Evolutionary conservation across 306 rosid genomes (phyloP).

Genomic region (Nissolia schottii): DNA sequence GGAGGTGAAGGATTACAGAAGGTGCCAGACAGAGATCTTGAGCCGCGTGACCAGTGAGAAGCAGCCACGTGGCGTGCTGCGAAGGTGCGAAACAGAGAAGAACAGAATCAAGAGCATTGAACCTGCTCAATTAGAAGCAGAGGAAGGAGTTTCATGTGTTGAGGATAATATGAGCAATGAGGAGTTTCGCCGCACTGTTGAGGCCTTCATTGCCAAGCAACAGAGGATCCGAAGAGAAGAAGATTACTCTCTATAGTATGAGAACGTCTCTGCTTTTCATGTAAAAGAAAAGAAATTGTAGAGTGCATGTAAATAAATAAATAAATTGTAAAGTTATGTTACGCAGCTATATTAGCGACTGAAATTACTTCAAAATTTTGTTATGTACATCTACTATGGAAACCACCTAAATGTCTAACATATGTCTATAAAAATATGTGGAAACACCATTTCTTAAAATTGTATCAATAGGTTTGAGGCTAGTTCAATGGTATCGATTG

Average conservation of each 20-base stretch:
- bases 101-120: slow-evolving; percentile 15
- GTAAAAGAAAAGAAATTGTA: not conserved
- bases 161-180: slow-evolving; percentile 74
- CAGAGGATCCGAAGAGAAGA: slow-evolving; percentile 66
- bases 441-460: no score
- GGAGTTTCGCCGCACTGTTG: slow-evolving; percentile 72
- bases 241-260: slow-evolving; percentile 15
- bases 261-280: not conserved
- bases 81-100: slow-evolving; percentile 58
- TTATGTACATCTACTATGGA: no score
- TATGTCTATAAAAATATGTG: no score
- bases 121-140: not conserved
- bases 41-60: slow-evolving; percentile 16
- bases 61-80: slow-evolving; percentile 18
- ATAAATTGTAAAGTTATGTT: no score
- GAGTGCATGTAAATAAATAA: not conserved
- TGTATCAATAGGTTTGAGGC: no score
- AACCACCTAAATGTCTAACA: no score
- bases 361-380: no score
- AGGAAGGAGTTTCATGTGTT: slow-evolving; percentile 13
- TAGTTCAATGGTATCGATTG: no score
- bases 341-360: no score
- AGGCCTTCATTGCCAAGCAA: slow-evolving; percentile 76
- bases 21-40: slow-evolving; percentile 46
- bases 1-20: slow-evolving; percentile 25